Evolutionary conservation across 768 basidiomycete species (phyloP).

Genomic region (Boletus reticulatus): DNA sequence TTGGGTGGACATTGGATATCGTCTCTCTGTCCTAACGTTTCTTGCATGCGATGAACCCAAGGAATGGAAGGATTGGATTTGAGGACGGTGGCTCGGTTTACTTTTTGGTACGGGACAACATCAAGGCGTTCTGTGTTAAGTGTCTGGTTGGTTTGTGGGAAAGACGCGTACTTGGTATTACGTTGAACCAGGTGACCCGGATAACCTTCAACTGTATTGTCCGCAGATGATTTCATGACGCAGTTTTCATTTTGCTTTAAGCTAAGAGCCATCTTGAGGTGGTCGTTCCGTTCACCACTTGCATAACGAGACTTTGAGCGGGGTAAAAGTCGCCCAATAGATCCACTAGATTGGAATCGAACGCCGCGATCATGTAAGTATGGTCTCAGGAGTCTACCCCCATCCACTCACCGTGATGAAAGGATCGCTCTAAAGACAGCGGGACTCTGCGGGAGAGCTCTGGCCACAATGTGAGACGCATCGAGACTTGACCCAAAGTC

Average conservation of each 20-base stretch:
- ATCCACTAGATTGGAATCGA: slow-evolving; percentile 68
- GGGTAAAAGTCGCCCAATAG: slow-evolving; percentile 59
- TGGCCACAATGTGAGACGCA: slow-evolving; percentile 55
- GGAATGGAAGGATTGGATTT: slow-evolving; percentile 75
- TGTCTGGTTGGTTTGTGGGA: not conserved
- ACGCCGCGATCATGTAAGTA: slow-evolving; percentile 59
- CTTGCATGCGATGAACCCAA: slow-evolving; percentile 60
- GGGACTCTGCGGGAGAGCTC: slow-evolving; percentile 49
- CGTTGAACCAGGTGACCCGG: slow-evolving; percentile 60
- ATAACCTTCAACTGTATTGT: too few species aligned
- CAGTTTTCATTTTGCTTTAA: not conserved
- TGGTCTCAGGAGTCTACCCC: not conserved
- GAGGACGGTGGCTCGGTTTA: slow-evolving; percentile 76
- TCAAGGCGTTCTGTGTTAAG: slow-evolving; percentile 63
- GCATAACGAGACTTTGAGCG: slow-evolving; percentile 58
- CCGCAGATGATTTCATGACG: slow-evolving; percentile 41
- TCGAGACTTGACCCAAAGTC: slow-evolving; percentile 52
- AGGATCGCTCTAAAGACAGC: slow-evolving; percentile 60
- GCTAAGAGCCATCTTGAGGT: slow-evolving; percentile 36
- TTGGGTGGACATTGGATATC: slow-evolving; percentile 74
- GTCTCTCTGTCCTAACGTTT: slow-evolving; percentile 73
- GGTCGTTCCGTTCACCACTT: slow-evolving; percentile 76
- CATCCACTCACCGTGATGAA: not conserved
- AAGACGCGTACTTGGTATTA: not conserved
- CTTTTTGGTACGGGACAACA: slow-evolving; percentile 53